A percentile compares a stretch with the other conserved stretches of the same genome.
phyloP scores from a whole-genome alignment of 805 yeast genomes.

The Saccharomycopsis sp. region DNA sequence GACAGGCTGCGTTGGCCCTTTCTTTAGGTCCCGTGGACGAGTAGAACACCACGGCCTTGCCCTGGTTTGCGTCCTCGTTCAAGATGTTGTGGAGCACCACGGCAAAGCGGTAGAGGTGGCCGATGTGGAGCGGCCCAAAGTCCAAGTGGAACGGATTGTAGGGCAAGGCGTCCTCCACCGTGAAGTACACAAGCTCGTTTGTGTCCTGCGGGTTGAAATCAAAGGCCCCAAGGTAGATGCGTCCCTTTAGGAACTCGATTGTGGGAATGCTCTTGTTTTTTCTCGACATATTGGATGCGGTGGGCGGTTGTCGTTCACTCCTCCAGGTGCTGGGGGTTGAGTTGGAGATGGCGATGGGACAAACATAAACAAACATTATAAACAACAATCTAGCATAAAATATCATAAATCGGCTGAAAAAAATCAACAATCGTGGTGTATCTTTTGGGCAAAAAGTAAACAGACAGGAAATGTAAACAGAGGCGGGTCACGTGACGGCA shows the following conservation, averaged over 20 bases:
- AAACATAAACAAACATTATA: too few relatives aligned
- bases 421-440: too few relatives aligned
- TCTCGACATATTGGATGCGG: background rate
- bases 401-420: too few relatives aligned
- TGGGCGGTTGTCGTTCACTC: background rate
- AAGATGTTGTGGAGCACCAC: constrained; percentile 87
- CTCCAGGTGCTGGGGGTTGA: background rate
- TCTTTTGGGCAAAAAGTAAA: too few relatives aligned
- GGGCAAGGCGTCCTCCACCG: constrained; percentile 86
- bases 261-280: constrained; percentile 5
- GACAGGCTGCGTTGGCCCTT: constrained; percentile 90
- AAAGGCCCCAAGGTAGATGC: constrained; percentile 87
- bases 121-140: constrained; percentile 93
- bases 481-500: too few relatives aligned
- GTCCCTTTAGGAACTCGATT: constrained; percentile 30
- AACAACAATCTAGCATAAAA: too few relatives aligned
- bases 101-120: constrained; percentile 90
- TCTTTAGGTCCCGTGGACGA: constrained; percentile 75
- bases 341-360: background rate
- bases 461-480: too few relatives aligned
- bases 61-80: constrained; percentile 76
- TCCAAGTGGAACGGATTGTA: constrained; percentile 95
- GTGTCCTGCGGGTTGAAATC: constrained; percentile 76
- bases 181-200: constrained; percentile 70
- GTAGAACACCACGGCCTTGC: constrained; percentile 86